phyloP scores from a whole-genome alignment of 2,329 filamentous ascomycete species.

The Trichoderma sp. region DNA sequence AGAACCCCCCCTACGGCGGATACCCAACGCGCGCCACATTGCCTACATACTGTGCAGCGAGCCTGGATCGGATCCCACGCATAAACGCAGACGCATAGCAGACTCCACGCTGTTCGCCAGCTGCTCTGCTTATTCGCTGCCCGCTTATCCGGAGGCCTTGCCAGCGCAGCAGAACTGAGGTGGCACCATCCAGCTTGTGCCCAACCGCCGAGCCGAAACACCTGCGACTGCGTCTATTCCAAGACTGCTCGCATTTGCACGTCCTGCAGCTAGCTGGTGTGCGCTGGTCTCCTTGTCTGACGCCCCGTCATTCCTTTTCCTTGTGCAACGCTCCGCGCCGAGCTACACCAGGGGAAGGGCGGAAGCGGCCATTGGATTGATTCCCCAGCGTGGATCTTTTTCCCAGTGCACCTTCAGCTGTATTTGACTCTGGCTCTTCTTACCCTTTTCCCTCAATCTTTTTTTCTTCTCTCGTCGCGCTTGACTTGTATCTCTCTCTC shows the following conservation, averaged over 20 bases:
- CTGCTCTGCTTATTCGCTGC: slow-evolving; percentile 13
- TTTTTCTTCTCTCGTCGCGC: slow-evolving; percentile 6
- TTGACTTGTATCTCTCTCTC: slow-evolving; percentile 13
- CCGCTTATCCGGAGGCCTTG: slow-evolving; percentile 15
- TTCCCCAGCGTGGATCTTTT: slow-evolving; percentile 8
- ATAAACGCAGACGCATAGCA: slow-evolving; percentile 12
- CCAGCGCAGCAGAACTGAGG: slow-evolving; percentile 18
- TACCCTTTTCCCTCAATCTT: neutral
- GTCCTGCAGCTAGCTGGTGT: slow-evolving; percentile 8
- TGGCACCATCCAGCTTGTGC: slow-evolving; percentile 15
- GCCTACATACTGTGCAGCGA: slow-evolving; percentile 9
- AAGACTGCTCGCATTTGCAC: neutral
- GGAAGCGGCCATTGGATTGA: slow-evolving; percentile 10
- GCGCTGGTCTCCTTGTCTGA: slow-evolving; percentile 13
- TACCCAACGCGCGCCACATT: slow-evolving; percentile 17
- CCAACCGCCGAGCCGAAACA: slow-evolving; percentile 16
- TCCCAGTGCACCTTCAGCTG: slow-evolving; percentile 1
- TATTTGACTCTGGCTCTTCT: slow-evolving; percentile 8
- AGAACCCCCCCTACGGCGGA: slow-evolving; percentile 3
- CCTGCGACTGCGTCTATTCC: neutral
- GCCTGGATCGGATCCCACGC: slow-evolving; percentile 13
- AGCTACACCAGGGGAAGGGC: slow-evolving; percentile 10
- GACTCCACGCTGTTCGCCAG: slow-evolving; percentile 14
- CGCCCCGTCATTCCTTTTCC: slow-evolving; percentile 8
- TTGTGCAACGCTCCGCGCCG: slow-evolving; percentile 1